These are phyloP conservation scores for Vaucheria bursata DNA, from an alignment of 352 stramenopile species.

Conservation along the genomic window DNA sequence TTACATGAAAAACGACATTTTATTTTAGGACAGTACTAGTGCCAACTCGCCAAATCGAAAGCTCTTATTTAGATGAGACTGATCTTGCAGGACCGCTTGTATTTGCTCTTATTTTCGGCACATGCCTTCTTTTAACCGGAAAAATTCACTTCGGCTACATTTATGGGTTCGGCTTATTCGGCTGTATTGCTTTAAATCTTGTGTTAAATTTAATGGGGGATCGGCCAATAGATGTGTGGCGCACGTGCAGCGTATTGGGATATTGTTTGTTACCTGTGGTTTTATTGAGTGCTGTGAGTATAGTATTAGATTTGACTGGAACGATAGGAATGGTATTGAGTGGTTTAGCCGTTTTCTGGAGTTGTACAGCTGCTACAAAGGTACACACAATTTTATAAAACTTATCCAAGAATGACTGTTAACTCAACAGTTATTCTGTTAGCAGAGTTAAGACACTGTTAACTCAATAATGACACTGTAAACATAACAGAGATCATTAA, in stretches of 20 bases:
- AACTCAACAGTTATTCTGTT: too few relatives aligned
- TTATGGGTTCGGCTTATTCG: constrained; percentile 94
- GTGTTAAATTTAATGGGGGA: constrained; percentile 87
- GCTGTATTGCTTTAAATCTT: constrained; percentile 85
- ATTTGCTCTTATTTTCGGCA: constrained; percentile 84
- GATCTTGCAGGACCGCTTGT: constrained; percentile 87
- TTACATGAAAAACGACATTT: too few relatives aligned
- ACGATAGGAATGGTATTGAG: constrained; percentile 69
- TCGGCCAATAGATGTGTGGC: constrained; percentile 32
- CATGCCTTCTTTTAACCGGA: constrained; percentile 74
- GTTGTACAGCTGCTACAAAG: constrained; percentile 57
- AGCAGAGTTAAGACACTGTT: too few relatives aligned
- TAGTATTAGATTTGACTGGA: constrained; percentile 75
- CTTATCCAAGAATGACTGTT: not conserved
- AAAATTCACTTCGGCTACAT: constrained; percentile 91
- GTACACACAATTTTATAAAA: not conserved
- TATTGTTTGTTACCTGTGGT: constrained; percentile 94
- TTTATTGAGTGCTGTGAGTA: constrained; percentile 78
- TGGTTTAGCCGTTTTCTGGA: constrained; percentile 79
- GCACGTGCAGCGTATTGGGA: constrained; percentile 73
- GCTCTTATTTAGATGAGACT: constrained; percentile 55
- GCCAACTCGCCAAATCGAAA: constrained; percentile 60
- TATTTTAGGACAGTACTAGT: constrained; percentile 79
- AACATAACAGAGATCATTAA: too few relatives aligned
- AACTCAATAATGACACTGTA: too few relatives aligned